These are phyloP conservation scores for Skeletonema potamos DNA, from an alignment of 108 stramenopile genomes.

Conservation along the genomic window DNA sequence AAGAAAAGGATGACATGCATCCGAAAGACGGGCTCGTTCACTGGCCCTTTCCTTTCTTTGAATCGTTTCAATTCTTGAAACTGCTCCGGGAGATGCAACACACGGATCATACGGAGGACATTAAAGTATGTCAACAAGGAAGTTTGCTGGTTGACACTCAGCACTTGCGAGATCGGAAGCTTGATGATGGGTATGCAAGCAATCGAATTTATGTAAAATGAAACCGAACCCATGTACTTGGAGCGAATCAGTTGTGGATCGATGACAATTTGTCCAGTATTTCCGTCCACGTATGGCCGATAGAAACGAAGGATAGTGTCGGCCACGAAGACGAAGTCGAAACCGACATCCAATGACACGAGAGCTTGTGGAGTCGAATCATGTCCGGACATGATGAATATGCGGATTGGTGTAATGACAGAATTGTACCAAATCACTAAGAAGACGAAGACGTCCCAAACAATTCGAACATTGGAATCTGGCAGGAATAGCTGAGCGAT, in stretches of 20 bases:
- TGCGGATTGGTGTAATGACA: constrained; percentile 41
- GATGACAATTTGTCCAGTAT: constrained; percentile 39
- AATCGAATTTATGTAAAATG: constrained; percentile 40
- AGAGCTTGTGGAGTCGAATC: constrained; percentile 23
- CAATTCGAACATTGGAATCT: constrained; percentile 27
- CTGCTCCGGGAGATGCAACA: constrained; percentile 37
- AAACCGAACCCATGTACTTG: constrained; percentile 20
- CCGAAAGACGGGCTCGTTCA: constrained; percentile 51
- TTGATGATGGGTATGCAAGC: constrained; percentile 46
- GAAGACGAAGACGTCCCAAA: constrained; percentile 50
- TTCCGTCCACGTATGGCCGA: constrained; percentile 41
- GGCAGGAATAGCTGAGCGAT: constrained; percentile 28
- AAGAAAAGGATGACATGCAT: constrained; percentile 55
- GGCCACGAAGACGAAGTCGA: constrained; percentile 51
- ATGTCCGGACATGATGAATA: constrained; percentile 37
- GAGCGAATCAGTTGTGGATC: constrained; percentile 22
- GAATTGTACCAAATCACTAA: constrained; percentile 53
- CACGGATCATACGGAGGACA: constrained; percentile 45
- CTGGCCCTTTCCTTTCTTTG: constrained; percentile 23
- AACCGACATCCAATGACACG: constrained; percentile 15
- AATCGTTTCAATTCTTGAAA: constrained; percentile 46
- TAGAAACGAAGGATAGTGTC: constrained; percentile 42
- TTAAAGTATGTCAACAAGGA: constrained; percentile 18
- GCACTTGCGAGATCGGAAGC: constrained; percentile 18
- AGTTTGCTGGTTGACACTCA: constrained; percentile 6